Percentiles rank a stretch among this genome's conserved stretches.
These are phyloP conservation scores for Eucalyptus pauciflora DNA, from an alignment of 345 rosid species.

Conservation along the genomic window DNA sequence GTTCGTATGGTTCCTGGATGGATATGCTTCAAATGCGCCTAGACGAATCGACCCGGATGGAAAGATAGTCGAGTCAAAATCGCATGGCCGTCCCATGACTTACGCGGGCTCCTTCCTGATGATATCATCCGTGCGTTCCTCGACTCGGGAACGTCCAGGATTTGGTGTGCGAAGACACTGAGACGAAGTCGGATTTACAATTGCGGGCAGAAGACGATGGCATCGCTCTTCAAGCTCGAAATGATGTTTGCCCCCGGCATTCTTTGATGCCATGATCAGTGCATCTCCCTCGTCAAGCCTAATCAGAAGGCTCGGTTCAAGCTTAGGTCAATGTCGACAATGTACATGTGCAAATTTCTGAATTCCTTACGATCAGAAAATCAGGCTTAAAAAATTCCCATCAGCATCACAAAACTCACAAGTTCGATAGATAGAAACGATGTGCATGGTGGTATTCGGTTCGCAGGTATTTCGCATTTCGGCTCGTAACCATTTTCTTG, in stretches of 20 bases:
- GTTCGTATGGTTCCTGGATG: not conserved
- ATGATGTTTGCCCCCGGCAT: too few relatives aligned
- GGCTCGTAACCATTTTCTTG: not conserved
- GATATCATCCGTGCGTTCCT: too few relatives aligned
- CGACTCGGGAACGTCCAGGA: not conserved
- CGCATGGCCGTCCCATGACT: too few relatives aligned
- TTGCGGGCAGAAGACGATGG: not conserved
- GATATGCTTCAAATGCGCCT: not conserved
- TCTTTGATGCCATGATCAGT: not conserved
- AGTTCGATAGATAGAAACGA: not conserved
- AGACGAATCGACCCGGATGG: not conserved
- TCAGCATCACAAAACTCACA: too few relatives aligned
- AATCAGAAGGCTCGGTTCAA: not conserved
- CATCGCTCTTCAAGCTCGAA: not conserved
- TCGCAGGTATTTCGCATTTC: not conserved
- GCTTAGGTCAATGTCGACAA: not conserved
- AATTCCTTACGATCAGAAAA: not conserved
- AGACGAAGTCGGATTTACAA: not conserved
- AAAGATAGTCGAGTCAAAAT: not conserved
- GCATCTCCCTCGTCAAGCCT: not conserved
- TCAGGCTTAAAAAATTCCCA: not conserved
- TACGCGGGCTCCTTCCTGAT: too few relatives aligned
- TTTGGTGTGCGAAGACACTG: not conserved
- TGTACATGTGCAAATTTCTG: not conserved
- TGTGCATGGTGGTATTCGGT: not conserved